A percentile compares a stretch with the other conserved stretches of the same genome.
These are phyloP conservation scores for Shiraia bambusicola DNA, from an alignment of 2,329 filamentous ascomycete species.

Conservation along the genomic window DNA sequence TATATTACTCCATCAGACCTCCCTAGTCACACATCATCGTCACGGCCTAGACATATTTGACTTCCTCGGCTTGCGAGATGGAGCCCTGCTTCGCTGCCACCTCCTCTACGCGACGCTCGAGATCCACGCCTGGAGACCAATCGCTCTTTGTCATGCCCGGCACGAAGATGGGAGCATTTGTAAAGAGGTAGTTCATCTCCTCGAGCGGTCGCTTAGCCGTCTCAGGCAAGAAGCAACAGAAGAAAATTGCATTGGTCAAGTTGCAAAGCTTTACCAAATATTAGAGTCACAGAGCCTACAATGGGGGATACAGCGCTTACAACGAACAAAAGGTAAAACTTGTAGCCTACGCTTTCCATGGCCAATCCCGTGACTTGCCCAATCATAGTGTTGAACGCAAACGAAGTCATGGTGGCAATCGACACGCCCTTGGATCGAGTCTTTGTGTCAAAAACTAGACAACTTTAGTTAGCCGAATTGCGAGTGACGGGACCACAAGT, in stretches of 20 bases:
- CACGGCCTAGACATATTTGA: neutral
- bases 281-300: neutral
- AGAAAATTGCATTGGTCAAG: constrained; percentile 67
- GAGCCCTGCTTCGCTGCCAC: constrained; percentile 55
- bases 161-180: constrained; percentile 65
- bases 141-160: constrained; percentile 57
- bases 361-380: constrained; percentile 67
- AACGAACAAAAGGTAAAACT: constrained; percentile 62
- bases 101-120: constrained; percentile 61
- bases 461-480: too few species aligned
- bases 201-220: constrained; percentile 65
- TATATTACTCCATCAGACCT: neutral
- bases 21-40: too few species aligned
- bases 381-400: constrained; percentile 77
- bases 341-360: constrained; percentile 57
- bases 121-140: constrained; percentile 55
- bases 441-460: constrained; percentile 67
- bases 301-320: constrained; percentile 32
- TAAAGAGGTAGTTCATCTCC: constrained; percentile 68
- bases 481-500: constrained; percentile 65
- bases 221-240: constrained; percentile 68
- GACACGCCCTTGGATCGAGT: constrained; percentile 74
- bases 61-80: constrained; percentile 18
- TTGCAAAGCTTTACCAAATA: constrained; percentile 57
- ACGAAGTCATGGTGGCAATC: constrained; percentile 71